Evolutionary conservation across 805 yeast species (phyloP), one percentile per base, ranked within the genome.

Genomic region (Kazachstania africana): DNA sequence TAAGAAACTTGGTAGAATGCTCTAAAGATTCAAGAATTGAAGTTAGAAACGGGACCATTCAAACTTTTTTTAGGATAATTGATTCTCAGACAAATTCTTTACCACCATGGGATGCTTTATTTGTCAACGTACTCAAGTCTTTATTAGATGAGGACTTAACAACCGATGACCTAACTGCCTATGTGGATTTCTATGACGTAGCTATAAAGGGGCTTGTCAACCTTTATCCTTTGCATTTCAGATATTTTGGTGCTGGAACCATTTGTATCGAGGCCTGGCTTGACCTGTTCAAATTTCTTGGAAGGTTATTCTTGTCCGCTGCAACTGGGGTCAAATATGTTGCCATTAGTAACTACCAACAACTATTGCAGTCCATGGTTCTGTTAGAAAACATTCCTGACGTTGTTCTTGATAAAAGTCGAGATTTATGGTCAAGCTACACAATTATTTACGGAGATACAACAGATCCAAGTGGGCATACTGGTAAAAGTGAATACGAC

Each of bases 11-110:
- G 23, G 75, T 84, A 0, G 64, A 66, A 15, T 67, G 84, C 16
- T 69, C 87, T 0, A 50, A 59, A 17, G 94, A 80, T 41, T 46
- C 63, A 3, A 66, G 94, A 34, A 68, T 76, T 1, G 94, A 85
- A 44, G 94, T 88, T 1, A 67, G 93, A 38, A 85, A 84, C 45
- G 95, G 95, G 2, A 76, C 95, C 0, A 69, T 84, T 12, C 94
- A 85, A 48, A 88, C 95, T 0, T 75, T 87, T 41, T 83, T 84
- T 56, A 72, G 87, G 40, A 76, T 88, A 18, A 63, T 81, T 37
- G 83, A 80, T 32, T 70, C 87, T 3, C 83, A 79, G 50, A 78
- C 82, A 0, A 46, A 54, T 8, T 59, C 61, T 26, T 59, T 75
- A 13, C 68, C 74, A 0, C 60, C 72, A 2, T 85, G 95, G 95